Base-by-base conservation (phyloP, 176 grass and related monocot species). In the Thalia dealbata region DNA sequence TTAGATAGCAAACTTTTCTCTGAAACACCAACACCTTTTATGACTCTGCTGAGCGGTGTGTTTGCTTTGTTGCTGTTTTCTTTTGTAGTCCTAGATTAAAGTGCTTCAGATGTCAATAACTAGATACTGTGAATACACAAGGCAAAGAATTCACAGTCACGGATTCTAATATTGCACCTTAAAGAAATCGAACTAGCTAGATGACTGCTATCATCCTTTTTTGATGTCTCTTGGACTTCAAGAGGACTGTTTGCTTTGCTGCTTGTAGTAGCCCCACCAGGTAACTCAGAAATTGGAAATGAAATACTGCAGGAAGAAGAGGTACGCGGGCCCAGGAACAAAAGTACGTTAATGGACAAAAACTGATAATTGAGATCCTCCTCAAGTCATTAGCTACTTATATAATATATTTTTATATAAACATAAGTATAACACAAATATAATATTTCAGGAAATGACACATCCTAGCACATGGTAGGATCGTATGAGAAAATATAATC, bases 121-220 rank as follows among this genome's bases (percentile, higher is more conserved):
- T 46, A 52, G 13, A 52, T 1, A 7, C 5, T 58, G 54, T n/a
- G 21, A 58, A 58, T 5, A 58, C 7, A n/a, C 54, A 58, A 23
- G 9, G 1, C 7, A n/a, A 16, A 58, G 54, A 21, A 58, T 14
- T 58, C 54, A 58, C 21, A n/a, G 21, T 19, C 18, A 62, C 78
- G 50, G 67, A 50, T 67, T 23, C 67, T 83, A 23, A 80, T 78
- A 50, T 42, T 71, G 64, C 69, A 96, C 90, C 84, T 89, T 75
- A 70, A 29, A 70, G 78, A 60, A 26, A 80, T 45, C 67, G 73
- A 59, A 88, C 82, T 70, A 76, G 73, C 70, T 79, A 76, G 24
- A 76, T 60, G 9, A 21, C 58, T 72, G 75, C 80, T 84, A 29
- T 60, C 65, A 84, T 79, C 72, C 76, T 82, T 87, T 21, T 73